These are phyloP conservation scores for Prunus padus DNA, from an alignment of 306 rosid genomes.

Conservation along the genomic window DNA sequence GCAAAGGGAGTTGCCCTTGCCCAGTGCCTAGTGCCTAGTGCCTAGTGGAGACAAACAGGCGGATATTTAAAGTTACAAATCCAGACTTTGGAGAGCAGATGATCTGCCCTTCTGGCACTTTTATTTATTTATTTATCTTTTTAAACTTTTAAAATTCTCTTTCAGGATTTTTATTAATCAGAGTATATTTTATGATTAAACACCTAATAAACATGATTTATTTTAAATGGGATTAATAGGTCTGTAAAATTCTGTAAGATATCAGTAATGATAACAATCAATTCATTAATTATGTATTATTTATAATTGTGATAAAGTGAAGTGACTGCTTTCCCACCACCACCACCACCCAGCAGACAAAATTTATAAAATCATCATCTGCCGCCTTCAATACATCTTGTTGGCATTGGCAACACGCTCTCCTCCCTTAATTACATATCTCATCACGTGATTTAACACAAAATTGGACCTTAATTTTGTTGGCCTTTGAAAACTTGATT, in stretches of 20 bases:
- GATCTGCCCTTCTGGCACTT: not conserved
- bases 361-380: not conserved
- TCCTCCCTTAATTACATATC: not conserved
- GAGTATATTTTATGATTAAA: not conserved
- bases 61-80: constrained; percentile 11
- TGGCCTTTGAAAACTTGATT: not conserved
- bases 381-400: not conserved
- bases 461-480: not conserved
- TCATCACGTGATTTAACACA: not conserved
- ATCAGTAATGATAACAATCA: not conserved
- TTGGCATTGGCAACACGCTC: constrained; percentile 4
- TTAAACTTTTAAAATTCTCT: not conserved
- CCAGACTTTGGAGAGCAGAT: constrained; percentile 13
- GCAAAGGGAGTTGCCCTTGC: not conserved
- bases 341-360: constrained; percentile 6
- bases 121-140: not conserved
- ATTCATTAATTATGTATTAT: not conserved
- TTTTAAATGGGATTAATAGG: not conserved
- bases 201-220: not conserved
- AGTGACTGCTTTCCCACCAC: constrained; percentile 14
- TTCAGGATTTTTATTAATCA: not conserved
- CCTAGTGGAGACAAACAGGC: constrained; percentile 14
- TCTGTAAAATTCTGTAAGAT: not conserved
- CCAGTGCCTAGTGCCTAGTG: not conserved
- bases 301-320: not conserved